A percentile compares a stretch with the other conserved stretches of the same genome.
phyloP scores from a whole-genome alignment of 1,139 yeast species.

The Tardiomyces depauwii region DNA sequence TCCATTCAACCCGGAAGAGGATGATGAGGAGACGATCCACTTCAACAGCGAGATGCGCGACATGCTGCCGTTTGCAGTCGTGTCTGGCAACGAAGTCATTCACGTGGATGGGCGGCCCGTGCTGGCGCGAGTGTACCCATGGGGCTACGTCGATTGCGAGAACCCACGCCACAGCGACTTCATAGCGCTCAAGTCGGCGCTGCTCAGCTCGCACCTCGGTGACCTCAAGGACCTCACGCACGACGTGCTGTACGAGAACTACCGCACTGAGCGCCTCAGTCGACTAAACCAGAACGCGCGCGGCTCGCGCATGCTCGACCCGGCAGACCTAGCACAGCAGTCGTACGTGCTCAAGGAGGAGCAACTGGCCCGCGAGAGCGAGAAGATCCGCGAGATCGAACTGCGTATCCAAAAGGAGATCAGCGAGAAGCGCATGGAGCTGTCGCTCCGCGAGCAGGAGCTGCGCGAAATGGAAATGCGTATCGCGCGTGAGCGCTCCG shows the following conservation, averaged over 20 bases:
- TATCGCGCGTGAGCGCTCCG: neutral
- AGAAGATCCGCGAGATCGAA: constrained; percentile 24
- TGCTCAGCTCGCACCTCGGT: constrained; percentile 77
- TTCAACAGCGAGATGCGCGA: constrained; percentile 69
- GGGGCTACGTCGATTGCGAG: constrained; percentile 87
- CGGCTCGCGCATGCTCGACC: constrained; percentile 17
- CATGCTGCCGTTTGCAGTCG: constrained; percentile 78
- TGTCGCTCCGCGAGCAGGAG: constrained; percentile 81
- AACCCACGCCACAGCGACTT: constrained; percentile 79
- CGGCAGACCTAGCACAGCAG: constrained; percentile 31
- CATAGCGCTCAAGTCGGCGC: constrained; percentile 61
- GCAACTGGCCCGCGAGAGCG: constrained; percentile 27
- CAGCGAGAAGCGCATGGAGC: constrained; percentile 70
- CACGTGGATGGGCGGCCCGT: constrained; percentile 21
- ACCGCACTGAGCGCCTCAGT: constrained; percentile 74
- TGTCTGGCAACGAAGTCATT: constrained; percentile 28
- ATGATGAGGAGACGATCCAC: constrained; percentile 55
- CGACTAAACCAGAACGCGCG: constrained; percentile 22
- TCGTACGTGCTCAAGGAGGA: constrained; percentile 31
- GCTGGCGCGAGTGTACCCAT: constrained; percentile 78
- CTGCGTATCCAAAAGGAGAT: constrained; percentile 86
- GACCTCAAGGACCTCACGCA: constrained; percentile 93
- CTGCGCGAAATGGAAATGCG: constrained; percentile 56
- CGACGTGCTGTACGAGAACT: constrained; percentile 83
- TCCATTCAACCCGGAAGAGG: constrained; percentile 43